Conservation (phyloP, 345 rosid species). For the Syzygium grande region DNA sequence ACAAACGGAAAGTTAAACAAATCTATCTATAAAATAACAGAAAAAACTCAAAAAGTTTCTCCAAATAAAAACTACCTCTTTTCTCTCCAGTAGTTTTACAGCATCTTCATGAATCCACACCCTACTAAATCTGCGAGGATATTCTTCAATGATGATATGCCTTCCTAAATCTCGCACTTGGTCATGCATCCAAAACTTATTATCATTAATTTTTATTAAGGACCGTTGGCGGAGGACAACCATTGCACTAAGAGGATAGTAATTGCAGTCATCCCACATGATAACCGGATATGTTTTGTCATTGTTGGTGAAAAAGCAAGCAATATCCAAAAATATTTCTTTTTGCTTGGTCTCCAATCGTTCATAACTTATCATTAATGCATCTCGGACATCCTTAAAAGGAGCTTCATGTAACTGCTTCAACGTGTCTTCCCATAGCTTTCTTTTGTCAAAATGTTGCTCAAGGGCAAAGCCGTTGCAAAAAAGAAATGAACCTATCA, state of each 20-base stretch:
- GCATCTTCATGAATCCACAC: not conserved
- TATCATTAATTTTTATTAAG: not conserved
- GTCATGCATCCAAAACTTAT: not conserved
- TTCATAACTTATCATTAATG: not conserved
- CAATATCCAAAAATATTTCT: not conserved
- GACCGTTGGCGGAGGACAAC: not conserved
- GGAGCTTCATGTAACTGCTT: not conserved
- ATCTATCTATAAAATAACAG: not conserved
- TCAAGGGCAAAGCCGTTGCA: not conserved
- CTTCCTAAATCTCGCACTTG: not conserved
- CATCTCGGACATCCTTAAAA: not conserved
- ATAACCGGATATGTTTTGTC: not conserved
- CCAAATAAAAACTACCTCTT: not conserved
- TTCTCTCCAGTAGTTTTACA: not conserved
- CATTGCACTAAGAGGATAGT: not conserved
- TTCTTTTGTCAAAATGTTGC: not conserved
- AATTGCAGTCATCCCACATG: not conserved
- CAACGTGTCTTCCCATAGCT: not conserved
- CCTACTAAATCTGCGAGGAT: not conserved
- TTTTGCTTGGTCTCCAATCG: not conserved
- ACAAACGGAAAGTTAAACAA: not conserved
- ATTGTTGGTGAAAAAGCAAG: not conserved
- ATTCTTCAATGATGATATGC: not conserved
- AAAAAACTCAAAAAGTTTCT: not conserved
- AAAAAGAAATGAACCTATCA: not conserved